Evolutionary conservation across 1,139 yeast genomes (phyloP), one percentile per base, ranked within the genome.

Genomic region (Suhomyces taliae): DNA sequence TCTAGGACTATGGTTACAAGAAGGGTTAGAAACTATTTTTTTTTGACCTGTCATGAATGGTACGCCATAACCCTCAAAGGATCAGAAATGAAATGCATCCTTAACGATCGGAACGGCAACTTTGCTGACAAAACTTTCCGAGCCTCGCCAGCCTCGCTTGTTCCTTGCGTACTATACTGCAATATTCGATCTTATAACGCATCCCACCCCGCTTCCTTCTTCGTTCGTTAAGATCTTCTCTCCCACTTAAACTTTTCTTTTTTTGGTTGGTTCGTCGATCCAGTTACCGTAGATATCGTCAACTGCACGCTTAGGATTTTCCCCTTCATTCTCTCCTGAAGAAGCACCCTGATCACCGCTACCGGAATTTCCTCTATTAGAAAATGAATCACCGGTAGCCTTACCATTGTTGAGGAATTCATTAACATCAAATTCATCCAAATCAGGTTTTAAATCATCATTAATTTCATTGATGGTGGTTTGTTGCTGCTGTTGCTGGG

Each of bases 361-460:
- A 8, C 26, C 26, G 15, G 35, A 6, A 27, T 14, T 27, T 11
- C 32, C 40, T 8, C 27, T 24, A 8, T 11, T n/a, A 4, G 36
- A 9, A 26, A 14, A 37, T 6, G 34, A 11, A 2, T 29, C 32
- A 29, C 32, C 32, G 4, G 32, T 9, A 3, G 11, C 32, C 32
- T 29, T 29, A 9, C 32, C 7, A 29, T 29, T 58, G 45, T 62
- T 61, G 37, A 71, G 57, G 51, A 72, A 72, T 47, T 72, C 74
- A 49, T 66, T 67, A 19, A 72, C 74, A 53, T 71, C 75, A 53
- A 72, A 72, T 24, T 66, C 74, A 34, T 69, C 69, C 41, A 66
- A 62, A 35, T 64, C 60, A 14, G 53, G 55, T 36, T 48, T 48
- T 27, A 46, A 26, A 14, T 51, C 54, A 12, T 52, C 55, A 24